Evolutionary conservation across 2,329 filamentous ascomycete genomes (phyloP).

Genomic region (Monilinia vaccinii-corymbosi): DNA sequence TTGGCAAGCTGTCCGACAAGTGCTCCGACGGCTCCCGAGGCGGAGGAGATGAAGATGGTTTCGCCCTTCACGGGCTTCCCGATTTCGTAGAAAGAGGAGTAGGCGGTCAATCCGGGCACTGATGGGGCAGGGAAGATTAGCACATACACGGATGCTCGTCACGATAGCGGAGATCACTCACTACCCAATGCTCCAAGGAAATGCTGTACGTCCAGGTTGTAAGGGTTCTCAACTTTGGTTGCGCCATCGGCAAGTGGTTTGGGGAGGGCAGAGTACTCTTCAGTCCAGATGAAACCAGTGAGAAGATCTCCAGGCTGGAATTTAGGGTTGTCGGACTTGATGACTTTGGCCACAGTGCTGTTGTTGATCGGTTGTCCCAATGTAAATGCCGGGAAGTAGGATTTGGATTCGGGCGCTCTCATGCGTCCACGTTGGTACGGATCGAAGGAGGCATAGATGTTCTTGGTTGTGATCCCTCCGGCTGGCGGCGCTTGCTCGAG

Average conservation of each 20-base stretch:
- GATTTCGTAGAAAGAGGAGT: constrained; percentile 65
- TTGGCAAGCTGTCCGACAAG: constrained; percentile 72
- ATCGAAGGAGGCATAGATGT: constrained; percentile 62
- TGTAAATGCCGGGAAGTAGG: constrained; percentile 56
- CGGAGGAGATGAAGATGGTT: constrained; percentile 69
- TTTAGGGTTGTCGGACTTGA: constrained; percentile 56
- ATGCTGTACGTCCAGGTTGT: constrained; percentile 53
- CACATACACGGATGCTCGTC: neutral
- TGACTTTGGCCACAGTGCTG: constrained; percentile 54
- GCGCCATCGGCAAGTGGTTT: constrained; percentile 34
- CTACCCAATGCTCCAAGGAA: constrained; percentile 69
- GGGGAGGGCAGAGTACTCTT: constrained; percentile 55
- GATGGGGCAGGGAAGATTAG: neutral
- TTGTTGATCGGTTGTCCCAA: constrained; percentile 57
- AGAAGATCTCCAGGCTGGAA: constrained; percentile 63
- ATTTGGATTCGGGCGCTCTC: constrained; percentile 54
- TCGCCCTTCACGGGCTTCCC: constrained; percentile 68
- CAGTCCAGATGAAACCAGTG: constrained; percentile 45
- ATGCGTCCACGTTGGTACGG: constrained; percentile 79
- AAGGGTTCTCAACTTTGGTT: constrained; percentile 57
- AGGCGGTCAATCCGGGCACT: constrained; percentile 68
- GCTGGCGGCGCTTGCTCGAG: constrained; percentile 48
- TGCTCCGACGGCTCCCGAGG: constrained; percentile 66
- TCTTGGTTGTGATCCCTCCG: constrained; percentile 60
- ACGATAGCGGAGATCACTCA: neutral